Evolutionary conservation across 352 stramenopile species (phyloP).

Genomic region (Globisporangium barbulae): DNA sequence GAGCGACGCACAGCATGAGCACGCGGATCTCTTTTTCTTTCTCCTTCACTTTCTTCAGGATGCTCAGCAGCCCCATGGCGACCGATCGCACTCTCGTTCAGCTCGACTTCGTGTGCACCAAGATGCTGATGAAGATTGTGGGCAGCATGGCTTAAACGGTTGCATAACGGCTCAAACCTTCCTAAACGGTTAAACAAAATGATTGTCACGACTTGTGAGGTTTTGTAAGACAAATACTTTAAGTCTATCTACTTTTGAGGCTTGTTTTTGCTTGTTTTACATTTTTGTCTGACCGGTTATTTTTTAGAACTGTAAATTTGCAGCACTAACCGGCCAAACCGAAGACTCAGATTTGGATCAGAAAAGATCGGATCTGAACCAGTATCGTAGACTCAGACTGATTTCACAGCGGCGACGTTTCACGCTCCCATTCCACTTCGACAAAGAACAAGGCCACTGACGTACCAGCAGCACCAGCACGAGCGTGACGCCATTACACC

Average conservation of each 20-base stretch:
- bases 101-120: not conserved
- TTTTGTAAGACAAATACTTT: too few species aligned
- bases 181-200: too few species aligned
- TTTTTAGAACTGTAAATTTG: too few species aligned
- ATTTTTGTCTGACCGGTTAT: too few species aligned
- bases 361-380: not conserved
- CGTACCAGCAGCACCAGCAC: not conserved
- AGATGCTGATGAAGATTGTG: too few species aligned
- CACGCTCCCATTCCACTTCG: not conserved
- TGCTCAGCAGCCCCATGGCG: constrained; percentile 89
- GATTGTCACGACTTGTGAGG: too few species aligned
- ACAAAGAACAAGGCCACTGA: not conserved
- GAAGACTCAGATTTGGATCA: not conserved
- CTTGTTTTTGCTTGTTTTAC: too few species aligned
- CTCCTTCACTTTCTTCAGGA: constrained; percentile 98
- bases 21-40: constrained; percentile 99
- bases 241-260: too few species aligned
- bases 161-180: too few species aligned
- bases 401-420: constrained; percentile 4
- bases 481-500: not conserved
- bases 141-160: too few species aligned
- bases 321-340: not conserved
- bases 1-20: constrained; percentile 90
- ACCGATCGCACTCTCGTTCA: too few species aligned
- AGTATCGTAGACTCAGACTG: not conserved